Percentiles rank a stretch among this genome's conserved stretches.
Conservation (phyloP, 306 rosid species). For the Begonia masoniana region DNA sequence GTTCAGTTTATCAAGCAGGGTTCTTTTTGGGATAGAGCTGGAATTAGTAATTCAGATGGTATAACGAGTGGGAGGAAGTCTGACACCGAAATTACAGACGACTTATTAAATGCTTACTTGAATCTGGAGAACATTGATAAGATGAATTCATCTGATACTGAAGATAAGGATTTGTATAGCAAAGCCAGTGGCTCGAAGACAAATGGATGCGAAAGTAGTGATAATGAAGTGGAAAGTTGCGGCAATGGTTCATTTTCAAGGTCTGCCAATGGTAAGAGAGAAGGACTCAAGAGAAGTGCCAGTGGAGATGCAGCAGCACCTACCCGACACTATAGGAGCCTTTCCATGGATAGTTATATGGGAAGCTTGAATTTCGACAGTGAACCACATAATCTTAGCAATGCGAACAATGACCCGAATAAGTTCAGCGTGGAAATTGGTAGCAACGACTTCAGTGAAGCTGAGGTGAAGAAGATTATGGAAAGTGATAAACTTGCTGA, state of each 20-base stretch:
- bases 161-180: constrained; percentile 47
- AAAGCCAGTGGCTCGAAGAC: constrained; percentile 51
- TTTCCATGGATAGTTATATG: constrained; percentile 70
- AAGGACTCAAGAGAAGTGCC: constrained; percentile 60
- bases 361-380: constrained; percentile 42
- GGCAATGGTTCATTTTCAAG: constrained; percentile 26
- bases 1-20: constrained; percentile 32
- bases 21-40: constrained; percentile 15
- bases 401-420: constrained; percentile 29
- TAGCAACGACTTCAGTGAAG: constrained; percentile 47
- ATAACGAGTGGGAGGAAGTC: constrained; percentile 24
- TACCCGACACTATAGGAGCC: constrained; percentile 56
- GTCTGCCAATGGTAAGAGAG: constrained; percentile 35
- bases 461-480: constrained; percentile 62
- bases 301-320: constrained; percentile 29
- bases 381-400: constrained; percentile 34
- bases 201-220: constrained; percentile 62
- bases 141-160: constrained; percentile 40
- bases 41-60: constrained; percentile 19
- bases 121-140: constrained; percentile 51
- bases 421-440: constrained; percentile 43
- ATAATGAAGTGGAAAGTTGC: constrained; percentile 70
- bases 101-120: constrained; percentile 54
- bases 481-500: constrained; percentile 65
- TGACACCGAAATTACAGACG: constrained; percentile 35